Evolutionary conservation across 108 stramenopile species (phyloP).

Genomic region (Skeletonema marinoi): DNA sequence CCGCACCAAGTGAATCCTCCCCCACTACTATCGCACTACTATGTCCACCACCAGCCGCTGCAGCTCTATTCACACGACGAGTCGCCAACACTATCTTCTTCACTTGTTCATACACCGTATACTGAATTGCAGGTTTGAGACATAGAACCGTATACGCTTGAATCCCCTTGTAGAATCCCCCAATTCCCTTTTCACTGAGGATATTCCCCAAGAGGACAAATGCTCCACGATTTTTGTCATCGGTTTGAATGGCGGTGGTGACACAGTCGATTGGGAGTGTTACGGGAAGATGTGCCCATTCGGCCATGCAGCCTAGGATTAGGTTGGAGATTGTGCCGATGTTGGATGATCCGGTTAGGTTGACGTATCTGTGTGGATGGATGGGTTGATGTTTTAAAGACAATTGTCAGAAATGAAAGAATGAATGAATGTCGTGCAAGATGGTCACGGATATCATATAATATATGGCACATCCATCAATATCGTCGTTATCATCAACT

Average conservation of each 20-base stretch:
- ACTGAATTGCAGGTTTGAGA: constrained; percentile 93
- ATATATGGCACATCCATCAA: no score
- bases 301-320: constrained; percentile 70
- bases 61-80: constrained; percentile 11
- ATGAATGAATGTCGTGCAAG: no score
- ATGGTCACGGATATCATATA: no score
- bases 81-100: constrained; percentile 51
- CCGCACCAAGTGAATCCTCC: constrained; percentile 50
- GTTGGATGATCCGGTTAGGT: constrained; percentile 33
- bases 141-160: constrained; percentile 88
- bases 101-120: constrained; percentile 91
- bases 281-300: constrained; percentile 89
- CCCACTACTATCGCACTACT: background rate
- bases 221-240: constrained; percentile 52
- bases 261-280: constrained; percentile 86
- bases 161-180: constrained; percentile 88
- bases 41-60: constrained; percentile 5
- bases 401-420: no score
- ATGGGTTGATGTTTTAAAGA: background rate
- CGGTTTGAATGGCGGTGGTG: constrained; percentile 79
- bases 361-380: constrained; percentile 21
- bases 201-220: constrained; percentile 62
- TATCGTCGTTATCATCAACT: no score
- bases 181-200: constrained; percentile 60
- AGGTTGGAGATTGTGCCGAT: constrained; percentile 50